Conservation (phyloP, 1,284 basidiomycete species). For the Chondrostereum purpureum region DNA sequence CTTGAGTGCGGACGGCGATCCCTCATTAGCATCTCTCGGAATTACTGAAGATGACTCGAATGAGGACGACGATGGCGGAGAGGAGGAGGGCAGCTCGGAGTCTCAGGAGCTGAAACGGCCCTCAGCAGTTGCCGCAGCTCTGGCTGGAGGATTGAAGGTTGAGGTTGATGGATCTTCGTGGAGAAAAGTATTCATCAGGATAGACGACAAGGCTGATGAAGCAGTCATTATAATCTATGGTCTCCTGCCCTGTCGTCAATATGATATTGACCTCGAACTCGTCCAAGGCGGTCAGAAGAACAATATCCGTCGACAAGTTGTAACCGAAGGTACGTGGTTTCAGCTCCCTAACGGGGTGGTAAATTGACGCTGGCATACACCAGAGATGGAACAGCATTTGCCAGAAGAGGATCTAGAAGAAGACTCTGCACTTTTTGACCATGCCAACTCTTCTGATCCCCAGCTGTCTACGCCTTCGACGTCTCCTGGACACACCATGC, state of each 20-base stretch:
- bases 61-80: conserved; percentile 33
- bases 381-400: conserved; percentile 14
- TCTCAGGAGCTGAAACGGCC: conserved; percentile 21
- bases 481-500: neutral
- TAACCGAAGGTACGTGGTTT: conserved; percentile 43
- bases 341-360: neutral
- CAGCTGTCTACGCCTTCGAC: neutral
- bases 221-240: conserved; percentile 77
- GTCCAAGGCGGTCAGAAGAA: conserved; percentile 52
- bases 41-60: conserved; percentile 35
- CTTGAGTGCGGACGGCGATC: conserved; percentile 27
- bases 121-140: conserved; percentile 56
- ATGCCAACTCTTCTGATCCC: conserved; percentile 9
- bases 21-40: conserved; percentile 37
- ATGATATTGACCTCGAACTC: conserved; percentile 71
- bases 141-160: conserved; percentile 67
- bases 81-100: conserved; percentile 19
- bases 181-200: conserved; percentile 68
- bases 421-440: neutral
- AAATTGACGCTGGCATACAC: conserved; percentile 1
- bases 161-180: conserved; percentile 71
- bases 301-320: conserved; percentile 50
- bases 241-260: conserved; percentile 71
- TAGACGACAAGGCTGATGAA: conserved; percentile 71
- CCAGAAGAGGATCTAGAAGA: neutral